Percentiles rank a stretch among this genome's conserved stretches.
These are phyloP conservation scores for Hippophae tibetana DNA, from an alignment of 306 rosid species.

Conservation along the genomic window DNA sequence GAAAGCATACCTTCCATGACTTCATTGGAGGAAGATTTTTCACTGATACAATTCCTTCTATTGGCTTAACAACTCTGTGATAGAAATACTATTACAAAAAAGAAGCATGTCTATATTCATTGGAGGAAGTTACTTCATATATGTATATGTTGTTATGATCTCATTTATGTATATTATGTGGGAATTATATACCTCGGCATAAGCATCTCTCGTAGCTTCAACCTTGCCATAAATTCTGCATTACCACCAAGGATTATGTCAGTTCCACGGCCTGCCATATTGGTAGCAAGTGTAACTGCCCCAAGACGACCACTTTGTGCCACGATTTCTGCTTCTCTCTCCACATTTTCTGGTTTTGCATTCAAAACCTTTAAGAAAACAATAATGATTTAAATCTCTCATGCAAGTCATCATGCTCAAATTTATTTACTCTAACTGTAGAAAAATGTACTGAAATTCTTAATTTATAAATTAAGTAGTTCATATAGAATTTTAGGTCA, in stretches of 20 bases:
- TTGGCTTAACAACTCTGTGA: constrained; percentile 79
- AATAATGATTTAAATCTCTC: constrained; percentile 11
- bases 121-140: too few species aligned
- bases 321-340: constrained; percentile 97
- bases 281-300: constrained; percentile 94
- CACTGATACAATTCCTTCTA: constrained; percentile 71
- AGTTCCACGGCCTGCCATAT: constrained; percentile 99
- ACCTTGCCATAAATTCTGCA: constrained; percentile 96
- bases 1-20: constrained; percentile 66
- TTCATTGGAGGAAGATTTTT: constrained; percentile 81
- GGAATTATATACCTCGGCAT: constrained; percentile 74
- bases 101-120: constrained; percentile 3
- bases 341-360: constrained; percentile 98
- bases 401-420: neutral
- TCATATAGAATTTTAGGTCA: neutral
- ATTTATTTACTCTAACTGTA: neutral
- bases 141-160: neutral
- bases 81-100: constrained; percentile 17
- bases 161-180: constrained; percentile 11
- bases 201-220: constrained; percentile 90
- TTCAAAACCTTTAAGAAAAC: constrained; percentile 66
- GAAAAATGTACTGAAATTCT: constrained; percentile 4
- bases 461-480: neutral
- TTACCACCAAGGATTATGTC: constrained; percentile 98
- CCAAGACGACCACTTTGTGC: constrained; percentile 98